Conservation (phyloP, 2,329 filamentous ascomycete genomes). For the Harringtonia lauricola region DNA sequence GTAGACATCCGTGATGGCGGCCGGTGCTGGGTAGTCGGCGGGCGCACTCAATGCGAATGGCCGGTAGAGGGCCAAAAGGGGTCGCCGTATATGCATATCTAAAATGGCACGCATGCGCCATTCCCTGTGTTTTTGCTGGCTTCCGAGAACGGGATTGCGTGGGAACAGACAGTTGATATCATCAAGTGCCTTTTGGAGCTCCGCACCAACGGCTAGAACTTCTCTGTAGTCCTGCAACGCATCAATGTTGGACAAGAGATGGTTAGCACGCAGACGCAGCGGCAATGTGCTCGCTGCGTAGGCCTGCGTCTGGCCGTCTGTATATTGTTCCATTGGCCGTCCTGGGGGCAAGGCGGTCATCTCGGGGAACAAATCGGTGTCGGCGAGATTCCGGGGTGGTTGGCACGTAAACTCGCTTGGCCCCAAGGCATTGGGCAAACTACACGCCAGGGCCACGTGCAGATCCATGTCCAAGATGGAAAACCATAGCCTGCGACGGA, state of each 20-base stretch:
- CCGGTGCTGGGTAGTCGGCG: conserved; percentile 34
- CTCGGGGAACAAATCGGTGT: conserved; percentile 34
- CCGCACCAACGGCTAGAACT: conserved; percentile 40
- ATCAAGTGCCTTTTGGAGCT: conserved; percentile 41
- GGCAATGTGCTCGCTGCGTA: conserved; percentile 40
- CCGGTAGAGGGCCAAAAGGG: conserved; percentile 40
- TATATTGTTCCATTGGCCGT: conserved; percentile 39
- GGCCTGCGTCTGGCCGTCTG: conserved; percentile 41
- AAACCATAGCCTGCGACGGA: conserved; percentile 43
- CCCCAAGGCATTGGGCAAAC: conserved; percentile 38
- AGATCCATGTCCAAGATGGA: conserved; percentile 46
- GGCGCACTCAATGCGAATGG: conserved; percentile 40
- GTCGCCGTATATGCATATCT: conserved; percentile 42
- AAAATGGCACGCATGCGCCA: conserved; percentile 40
- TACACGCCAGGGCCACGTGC: conserved; percentile 40
- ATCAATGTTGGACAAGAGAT: conserved; percentile 40
- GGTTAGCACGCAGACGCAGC: conserved; percentile 36
- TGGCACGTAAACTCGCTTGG: conserved; percentile 42
- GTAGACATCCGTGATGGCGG: conserved; percentile 35
- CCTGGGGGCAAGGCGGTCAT: conserved; percentile 37
- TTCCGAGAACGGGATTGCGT: conserved; percentile 29
- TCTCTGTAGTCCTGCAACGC: conserved; percentile 40
- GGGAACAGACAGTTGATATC: conserved; percentile 43
- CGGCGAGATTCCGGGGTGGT: conserved; percentile 42
- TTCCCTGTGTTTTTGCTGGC: conserved; percentile 33